phyloP scores from a whole-genome alignment of 345 rosid genomes.

The Eucalyptus cloeziana region DNA sequence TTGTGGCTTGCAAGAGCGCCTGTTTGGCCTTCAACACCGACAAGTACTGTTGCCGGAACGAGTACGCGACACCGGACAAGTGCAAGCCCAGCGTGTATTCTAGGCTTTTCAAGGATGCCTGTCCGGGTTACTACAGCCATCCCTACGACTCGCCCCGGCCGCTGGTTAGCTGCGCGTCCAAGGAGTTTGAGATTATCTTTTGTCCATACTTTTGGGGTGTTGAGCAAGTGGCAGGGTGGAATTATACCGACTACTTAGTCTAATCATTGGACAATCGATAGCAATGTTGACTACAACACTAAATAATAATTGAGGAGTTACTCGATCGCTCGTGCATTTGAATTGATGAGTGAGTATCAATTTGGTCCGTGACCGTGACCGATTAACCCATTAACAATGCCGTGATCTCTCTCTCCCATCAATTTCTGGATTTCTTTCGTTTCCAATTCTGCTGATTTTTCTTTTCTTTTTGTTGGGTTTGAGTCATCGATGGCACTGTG shows the following conservation, averaged over 20 bases:
- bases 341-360: background rate
- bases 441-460: background rate
- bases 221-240: background rate
- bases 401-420: conserved; percentile 12
- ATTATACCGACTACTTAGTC: background rate
- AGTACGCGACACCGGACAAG: conserved; percentile 49
- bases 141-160: conserved; percentile 54
- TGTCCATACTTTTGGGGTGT: conserved; percentile 31
- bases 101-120: conserved; percentile 62
- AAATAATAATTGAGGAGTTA: background rate
- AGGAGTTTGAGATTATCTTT: conserved; percentile 38
- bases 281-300: background rate
- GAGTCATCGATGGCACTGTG: conserved; percentile 3
- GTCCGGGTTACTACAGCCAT: conserved; percentile 57
- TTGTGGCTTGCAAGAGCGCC: conserved; percentile 82
- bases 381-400: background rate
- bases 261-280: background rate
- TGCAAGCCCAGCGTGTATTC: conserved; percentile 60
- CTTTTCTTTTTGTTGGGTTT: background rate
- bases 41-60: conserved; percentile 65
- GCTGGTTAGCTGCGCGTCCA: conserved; percentile 28
- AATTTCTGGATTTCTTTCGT: background rate
- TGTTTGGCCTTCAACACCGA: conserved; percentile 68
- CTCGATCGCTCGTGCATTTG: background rate
- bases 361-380: conserved; percentile 4